Conservation (phyloP, 108 stramenopile genomes). For the Nitzschia inconspicua region DNA sequence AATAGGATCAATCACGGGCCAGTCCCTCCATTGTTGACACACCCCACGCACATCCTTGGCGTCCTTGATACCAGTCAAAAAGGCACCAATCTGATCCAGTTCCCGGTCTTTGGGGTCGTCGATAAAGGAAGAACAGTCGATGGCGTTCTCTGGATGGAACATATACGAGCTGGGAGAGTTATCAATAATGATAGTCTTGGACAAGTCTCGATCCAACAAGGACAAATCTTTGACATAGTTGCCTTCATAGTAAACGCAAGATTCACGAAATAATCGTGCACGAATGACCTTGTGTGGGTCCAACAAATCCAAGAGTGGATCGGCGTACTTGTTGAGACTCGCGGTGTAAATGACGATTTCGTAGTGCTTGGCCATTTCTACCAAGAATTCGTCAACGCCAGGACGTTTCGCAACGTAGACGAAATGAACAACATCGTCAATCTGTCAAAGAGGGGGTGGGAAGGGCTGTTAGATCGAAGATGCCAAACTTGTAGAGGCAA, state of each 20-base stretch:
- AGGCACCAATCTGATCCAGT: constrained; percentile 90
- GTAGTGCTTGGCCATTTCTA: constrained; percentile 91
- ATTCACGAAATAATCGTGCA: constrained; percentile 93
- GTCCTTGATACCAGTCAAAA: constrained; percentile 79
- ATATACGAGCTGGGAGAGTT: constrained; percentile 95
- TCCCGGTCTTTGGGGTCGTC: constrained; percentile 93
- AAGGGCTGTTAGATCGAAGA: neutral
- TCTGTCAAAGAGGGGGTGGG: constrained; percentile 35
- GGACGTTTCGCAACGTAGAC: constrained; percentile 98
- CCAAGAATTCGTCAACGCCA: constrained; percentile 94
- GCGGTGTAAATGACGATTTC: constrained; percentile 99
- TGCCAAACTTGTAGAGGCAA: neutral
- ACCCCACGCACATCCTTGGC: constrained; percentile 79
- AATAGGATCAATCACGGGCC: constrained; percentile 70
- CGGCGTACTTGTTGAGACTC: constrained; percentile 96
- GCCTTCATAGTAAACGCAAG: constrained; percentile 96
- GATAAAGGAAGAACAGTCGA: constrained; percentile 94
- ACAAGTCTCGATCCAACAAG: constrained; percentile 82
- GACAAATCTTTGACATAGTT: constrained; percentile 97
- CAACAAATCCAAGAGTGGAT: constrained; percentile 93
- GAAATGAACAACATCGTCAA: constrained; percentile 95
- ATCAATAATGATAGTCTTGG: constrained; percentile 93
- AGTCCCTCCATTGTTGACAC: constrained; percentile 74
- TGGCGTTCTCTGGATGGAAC: constrained; percentile 98
- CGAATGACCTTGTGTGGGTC: constrained; percentile 83